These are phyloP conservation scores for Trypanosoma mega DNA, from an alignment of 208 protist genomes.

Conservation along the genomic window DNA sequence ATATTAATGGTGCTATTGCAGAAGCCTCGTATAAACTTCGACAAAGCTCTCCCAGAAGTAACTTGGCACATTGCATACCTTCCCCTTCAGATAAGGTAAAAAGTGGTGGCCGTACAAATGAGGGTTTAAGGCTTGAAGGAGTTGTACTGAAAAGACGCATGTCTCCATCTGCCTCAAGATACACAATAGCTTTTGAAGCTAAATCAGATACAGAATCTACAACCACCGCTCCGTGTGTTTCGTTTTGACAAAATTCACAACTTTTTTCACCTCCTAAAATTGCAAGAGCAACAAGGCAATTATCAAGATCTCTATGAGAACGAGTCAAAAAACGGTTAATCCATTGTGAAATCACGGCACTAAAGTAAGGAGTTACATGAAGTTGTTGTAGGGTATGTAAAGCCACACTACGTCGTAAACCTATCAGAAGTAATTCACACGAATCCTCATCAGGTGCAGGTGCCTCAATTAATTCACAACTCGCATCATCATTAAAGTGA, in stretches of 20 bases:
- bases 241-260: constrained; percentile 78
- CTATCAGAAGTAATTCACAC: constrained; percentile 47
- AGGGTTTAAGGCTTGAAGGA: constrained; percentile 62
- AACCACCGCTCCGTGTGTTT: constrained; percentile 80
- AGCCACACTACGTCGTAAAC: constrained; percentile 64
- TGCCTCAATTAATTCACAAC: constrained; percentile 75
- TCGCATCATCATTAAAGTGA: constrained; percentile 88
- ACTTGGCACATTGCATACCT: constrained; percentile 45
- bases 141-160: constrained; percentile 67
- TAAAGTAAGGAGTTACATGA: constrained; percentile 66
- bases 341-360: constrained; percentile 57
- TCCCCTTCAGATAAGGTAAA: constrained; percentile 49
- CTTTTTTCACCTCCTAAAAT: constrained; percentile 84
- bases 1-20: constrained; percentile 58
- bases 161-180: constrained; percentile 71
- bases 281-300: constrained; percentile 69
- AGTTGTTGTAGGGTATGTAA: constrained; percentile 78
- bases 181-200: constrained; percentile 62
- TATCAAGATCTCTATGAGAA: constrained; percentile 64
- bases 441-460: constrained; percentile 52
- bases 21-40: constrained; percentile 62
- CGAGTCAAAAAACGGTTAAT: constrained; percentile 62
- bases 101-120: constrained; percentile 77
- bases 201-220: constrained; percentile 73
- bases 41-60: constrained; percentile 59